Evolutionary conservation across 1,284 basidiomycete genomes (phyloP).

Genomic region (Lignosus rhinocerotis): DNA sequence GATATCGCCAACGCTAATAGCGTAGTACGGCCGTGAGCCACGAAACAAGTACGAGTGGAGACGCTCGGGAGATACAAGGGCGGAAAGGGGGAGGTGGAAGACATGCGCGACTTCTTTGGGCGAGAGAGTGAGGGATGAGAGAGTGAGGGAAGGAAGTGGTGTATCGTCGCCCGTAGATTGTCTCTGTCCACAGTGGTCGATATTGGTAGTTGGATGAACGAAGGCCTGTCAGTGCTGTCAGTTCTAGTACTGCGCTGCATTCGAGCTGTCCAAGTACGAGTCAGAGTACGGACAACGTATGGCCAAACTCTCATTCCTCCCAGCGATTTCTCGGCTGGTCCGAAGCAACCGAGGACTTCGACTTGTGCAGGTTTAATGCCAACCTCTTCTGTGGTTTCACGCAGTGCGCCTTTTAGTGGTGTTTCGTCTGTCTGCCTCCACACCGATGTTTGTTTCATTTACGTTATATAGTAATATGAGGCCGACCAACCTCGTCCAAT

Average conservation of each 20-base stretch:
- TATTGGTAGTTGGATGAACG: slow-evolving; percentile 31
- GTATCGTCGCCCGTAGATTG: slow-evolving; percentile 34
- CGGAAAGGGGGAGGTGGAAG: slow-evolving; percentile 69
- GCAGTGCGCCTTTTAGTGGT: slow-evolving; percentile 57
- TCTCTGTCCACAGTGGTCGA: neutral
- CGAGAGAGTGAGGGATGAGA: slow-evolving; percentile 55
- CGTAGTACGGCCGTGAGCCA: slow-evolving; percentile 56
- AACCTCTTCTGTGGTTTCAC: slow-evolving; percentile 76
- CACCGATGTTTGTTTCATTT: too few relatives aligned
- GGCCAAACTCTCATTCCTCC: slow-evolving; percentile 70
- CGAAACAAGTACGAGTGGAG: slow-evolving; percentile 58
- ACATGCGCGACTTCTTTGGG: slow-evolving; percentile 63
- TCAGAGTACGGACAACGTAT: slow-evolving; percentile 57
- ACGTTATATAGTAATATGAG: too few relatives aligned
- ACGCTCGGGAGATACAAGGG: slow-evolving; percentile 39
- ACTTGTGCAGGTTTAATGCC: slow-evolving; percentile 58
- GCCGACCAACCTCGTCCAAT: slow-evolving; percentile 54
- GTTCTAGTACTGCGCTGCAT: neutral
- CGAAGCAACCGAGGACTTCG: slow-evolving; percentile 64
- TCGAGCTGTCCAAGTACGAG: neutral
- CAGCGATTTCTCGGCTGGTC: slow-evolving; percentile 61
- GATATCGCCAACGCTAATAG: slow-evolving; percentile 68
- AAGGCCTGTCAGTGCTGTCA: slow-evolving; percentile 54
- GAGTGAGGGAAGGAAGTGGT: slow-evolving; percentile 60
- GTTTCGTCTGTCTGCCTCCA: slow-evolving; percentile 52